phyloP scores from a whole-genome alignment of 140 eudicot genomes.

The Erigeron philadelphicus region DNA sequence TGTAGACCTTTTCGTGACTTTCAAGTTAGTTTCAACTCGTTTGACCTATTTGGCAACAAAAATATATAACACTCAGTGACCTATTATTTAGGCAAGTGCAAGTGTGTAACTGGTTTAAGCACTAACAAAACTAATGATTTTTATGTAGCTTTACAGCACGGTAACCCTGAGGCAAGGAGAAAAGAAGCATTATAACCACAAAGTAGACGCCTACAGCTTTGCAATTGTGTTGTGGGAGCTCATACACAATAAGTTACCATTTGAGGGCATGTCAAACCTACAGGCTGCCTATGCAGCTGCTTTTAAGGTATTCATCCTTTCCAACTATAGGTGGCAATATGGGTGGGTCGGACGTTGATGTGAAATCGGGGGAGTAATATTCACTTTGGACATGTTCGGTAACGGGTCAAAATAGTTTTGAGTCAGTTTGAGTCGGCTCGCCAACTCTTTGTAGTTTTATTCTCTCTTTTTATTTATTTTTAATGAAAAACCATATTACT shows the following conservation, averaged over 20 bases:
- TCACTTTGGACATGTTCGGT: not conserved
- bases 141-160: constrained; percentile 83
- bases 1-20: too few species aligned
- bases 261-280: constrained; percentile 95
- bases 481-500: too few species aligned
- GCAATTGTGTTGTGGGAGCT: constrained; percentile 99
- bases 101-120: too few species aligned
- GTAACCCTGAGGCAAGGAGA: constrained; percentile 91
- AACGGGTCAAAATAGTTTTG: constrained; percentile 5
- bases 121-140: not conserved
- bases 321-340: not conserved
- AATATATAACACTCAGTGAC: too few species aligned
- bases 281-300: constrained; percentile 99
- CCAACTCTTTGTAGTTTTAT: too few species aligned
- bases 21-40: too few species aligned
- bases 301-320: constrained; percentile 53
- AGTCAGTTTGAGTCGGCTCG: too few species aligned
- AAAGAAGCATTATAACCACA: constrained; percentile 90
- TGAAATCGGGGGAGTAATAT: too few species aligned
- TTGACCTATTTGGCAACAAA: too few species aligned
- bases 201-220: constrained; percentile 91
- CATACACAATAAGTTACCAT: constrained; percentile 73
- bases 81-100: too few species aligned
- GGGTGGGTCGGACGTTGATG: not conserved
- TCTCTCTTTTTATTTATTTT: too few species aligned